A percentile compares a stretch with the other conserved stretches of the same genome.
These are phyloP conservation scores for Apophysomyces variabilis DNA, from an alignment of 371 early-diverging fungal genomes.

Conservation along the genomic window DNA sequence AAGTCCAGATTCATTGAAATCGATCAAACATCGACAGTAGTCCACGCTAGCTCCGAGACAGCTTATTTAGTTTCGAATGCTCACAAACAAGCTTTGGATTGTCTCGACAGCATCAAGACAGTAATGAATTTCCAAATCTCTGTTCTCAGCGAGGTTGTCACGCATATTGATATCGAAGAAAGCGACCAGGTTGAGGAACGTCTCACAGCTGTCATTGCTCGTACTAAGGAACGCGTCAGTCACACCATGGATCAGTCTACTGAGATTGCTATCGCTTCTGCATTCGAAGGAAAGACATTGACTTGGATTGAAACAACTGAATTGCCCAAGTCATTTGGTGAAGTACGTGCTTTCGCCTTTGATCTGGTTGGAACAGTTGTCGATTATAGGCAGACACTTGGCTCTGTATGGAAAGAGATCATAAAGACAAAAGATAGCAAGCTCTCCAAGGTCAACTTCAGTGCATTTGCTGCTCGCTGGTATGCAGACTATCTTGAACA, in stretches of 20 bases:
- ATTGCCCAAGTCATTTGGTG: constrained; percentile 37
- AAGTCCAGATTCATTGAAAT: constrained; percentile 18
- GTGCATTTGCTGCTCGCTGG: constrained; percentile 35
- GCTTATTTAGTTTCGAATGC: constrained; percentile 20
- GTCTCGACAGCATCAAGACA: constrained; percentile 32
- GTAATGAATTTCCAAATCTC: constrained; percentile 28
- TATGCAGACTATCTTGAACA: constrained; percentile 31
- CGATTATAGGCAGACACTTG: constrained; percentile 34
- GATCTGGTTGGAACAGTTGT: constrained; percentile 43
- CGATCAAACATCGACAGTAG: constrained; percentile 7
- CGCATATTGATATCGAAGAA: constrained; percentile 12
- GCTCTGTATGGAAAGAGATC: constrained; percentile 26
- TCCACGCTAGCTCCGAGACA: constrained; percentile 7
- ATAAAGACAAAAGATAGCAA: constrained; percentile 24
- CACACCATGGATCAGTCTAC: constrained; percentile 29
- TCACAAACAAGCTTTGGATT: constrained; percentile 34
- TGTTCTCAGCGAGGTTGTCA: constrained; percentile 29
- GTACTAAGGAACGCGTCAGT: constrained; percentile 29
- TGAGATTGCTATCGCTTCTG: constrained; percentile 32
- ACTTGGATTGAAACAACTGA: constrained; percentile 43
- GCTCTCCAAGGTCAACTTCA: constrained; percentile 25
- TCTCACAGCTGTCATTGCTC: constrained; percentile 23
- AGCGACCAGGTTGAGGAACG: constrained; percentile 16
- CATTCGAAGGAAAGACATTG: constrained; percentile 46
- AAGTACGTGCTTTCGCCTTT: constrained; percentile 43